Conservation (phyloP, 148 eudicot species). For the Linanthus parryae region DNA sequence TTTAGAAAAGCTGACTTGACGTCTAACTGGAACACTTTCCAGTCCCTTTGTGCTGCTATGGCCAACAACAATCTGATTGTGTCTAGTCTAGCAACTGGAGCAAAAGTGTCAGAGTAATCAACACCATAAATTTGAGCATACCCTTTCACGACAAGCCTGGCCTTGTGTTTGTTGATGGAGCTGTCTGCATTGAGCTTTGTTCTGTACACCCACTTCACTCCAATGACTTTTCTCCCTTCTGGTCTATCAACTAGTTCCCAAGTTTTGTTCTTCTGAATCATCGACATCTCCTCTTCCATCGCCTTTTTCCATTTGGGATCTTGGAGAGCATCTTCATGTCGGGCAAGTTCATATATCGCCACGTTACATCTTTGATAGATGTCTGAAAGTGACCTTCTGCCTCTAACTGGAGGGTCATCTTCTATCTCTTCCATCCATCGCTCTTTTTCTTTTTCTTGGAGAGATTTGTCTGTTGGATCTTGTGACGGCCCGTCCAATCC, state of each 20-base stretch:
- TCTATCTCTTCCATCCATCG: too few species aligned
- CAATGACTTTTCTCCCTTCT: conserved; percentile 6
- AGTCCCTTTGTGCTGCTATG: not conserved
- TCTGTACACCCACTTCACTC: conserved; percentile 15
- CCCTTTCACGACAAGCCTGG: conserved; percentile 5
- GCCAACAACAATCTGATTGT: conserved; percentile 1
- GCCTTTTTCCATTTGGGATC: not conserved
- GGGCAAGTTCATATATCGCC: too few species aligned
- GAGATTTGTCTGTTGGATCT: too few species aligned
- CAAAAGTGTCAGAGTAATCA: not conserved
- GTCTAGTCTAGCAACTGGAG: not conserved
- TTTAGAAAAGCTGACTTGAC: not conserved
- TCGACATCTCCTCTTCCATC: conserved; percentile 3
- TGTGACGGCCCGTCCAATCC: too few species aligned
- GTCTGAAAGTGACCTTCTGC: too few species aligned
- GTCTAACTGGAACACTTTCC: conserved; percentile 5
- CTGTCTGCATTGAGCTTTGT: conserved; percentile 12
- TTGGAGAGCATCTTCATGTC: too few species aligned
- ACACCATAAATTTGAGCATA: not conserved
- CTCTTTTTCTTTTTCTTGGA: too few species aligned
- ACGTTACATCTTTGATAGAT: too few species aligned
- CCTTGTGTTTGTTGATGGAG: conserved; percentile 11
- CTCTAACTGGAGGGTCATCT: too few species aligned
- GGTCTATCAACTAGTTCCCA: conserved; percentile 14
- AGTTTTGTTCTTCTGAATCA: conserved; percentile 14